Conservation (phyloP, 2,329 filamentous ascomycete species). For the Trichoderma harzianum region DNA sequence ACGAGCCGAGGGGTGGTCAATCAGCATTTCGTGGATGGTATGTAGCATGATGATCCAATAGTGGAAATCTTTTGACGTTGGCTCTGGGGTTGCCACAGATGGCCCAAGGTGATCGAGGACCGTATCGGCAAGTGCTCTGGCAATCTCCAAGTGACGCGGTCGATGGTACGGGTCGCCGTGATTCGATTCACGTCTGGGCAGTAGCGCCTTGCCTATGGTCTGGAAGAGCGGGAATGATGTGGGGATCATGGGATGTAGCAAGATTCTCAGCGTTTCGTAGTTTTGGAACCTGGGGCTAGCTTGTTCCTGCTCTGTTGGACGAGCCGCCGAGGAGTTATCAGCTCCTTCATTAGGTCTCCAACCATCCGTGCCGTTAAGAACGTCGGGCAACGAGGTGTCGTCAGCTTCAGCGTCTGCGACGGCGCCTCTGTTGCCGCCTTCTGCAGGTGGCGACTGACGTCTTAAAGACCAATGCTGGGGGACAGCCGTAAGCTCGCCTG, state of each 20-base stretch:
- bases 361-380: conserved; percentile 28
- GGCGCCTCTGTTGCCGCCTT: conserved; percentile 22
- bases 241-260: conserved; percentile 75
- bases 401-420: conserved; percentile 28
- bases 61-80: conserved; percentile 63
- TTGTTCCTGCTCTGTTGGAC: conserved; percentile 43
- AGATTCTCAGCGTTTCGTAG: conserved; percentile 68
- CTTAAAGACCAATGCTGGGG: conserved; percentile 61
- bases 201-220: conserved; percentile 74
- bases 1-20: conserved; percentile 56
- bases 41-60: conserved; percentile 82
- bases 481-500: conserved; percentile 68
- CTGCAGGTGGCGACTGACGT: conserved; percentile 29
- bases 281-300: conserved; percentile 60
- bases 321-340: conserved; percentile 24
- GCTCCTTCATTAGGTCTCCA: conserved; percentile 27
- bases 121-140: conserved; percentile 66
- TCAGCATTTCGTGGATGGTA: conserved; percentile 72
- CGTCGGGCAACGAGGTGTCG: conserved; percentile 33
- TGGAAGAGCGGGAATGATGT: conserved; percentile 85
- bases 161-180: conserved; percentile 58
- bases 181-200: conserved; percentile 62
- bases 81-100: conserved; percentile 41
- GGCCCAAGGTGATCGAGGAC: conserved; percentile 64
- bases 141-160: conserved; percentile 53